These are phyloP conservation scores for Entelexis sorbosivorans DNA, from an alignment of 1,139 yeast genomes.

Conservation along the genomic window DNA sequence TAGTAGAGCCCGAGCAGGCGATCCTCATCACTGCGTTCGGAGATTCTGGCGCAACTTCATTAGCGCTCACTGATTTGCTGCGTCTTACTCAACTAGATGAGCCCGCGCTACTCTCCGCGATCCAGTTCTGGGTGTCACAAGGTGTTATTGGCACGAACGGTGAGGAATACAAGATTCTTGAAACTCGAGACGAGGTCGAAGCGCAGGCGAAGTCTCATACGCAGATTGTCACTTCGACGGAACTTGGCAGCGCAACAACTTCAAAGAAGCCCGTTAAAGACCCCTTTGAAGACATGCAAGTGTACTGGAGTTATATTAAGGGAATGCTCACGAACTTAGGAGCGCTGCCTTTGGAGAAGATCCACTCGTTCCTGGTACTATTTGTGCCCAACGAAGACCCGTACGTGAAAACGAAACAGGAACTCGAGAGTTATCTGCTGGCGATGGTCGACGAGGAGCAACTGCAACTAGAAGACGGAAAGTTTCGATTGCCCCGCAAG, in stretches of 20 bases:
- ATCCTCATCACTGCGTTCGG: slow-evolving; percentile 30
- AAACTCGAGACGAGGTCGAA: slow-evolving; percentile 14
- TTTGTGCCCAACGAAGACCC: slow-evolving; percentile 45
- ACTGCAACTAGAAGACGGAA: slow-evolving; percentile 28
- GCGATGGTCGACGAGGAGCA: slow-evolving; percentile 39
- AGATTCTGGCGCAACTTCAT: neutral
- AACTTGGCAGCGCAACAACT: neutral
- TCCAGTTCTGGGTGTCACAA: slow-evolving; percentile 27
- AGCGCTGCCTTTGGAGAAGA: slow-evolving; percentile 38
- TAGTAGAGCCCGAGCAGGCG: slow-evolving; percentile 63
- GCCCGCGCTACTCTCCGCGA: slow-evolving; percentile 11
- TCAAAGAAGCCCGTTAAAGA: slow-evolving; percentile 25
- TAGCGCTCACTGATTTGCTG: slow-evolving; percentile 13
- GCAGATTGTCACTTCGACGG: slow-evolving; percentile 2
- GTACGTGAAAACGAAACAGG: slow-evolving; percentile 35
- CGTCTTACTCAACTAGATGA: slow-evolving; percentile 14
- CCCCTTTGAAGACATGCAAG: slow-evolving; percentile 31
- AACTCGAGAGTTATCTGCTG: slow-evolving; percentile 35
- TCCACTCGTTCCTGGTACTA: slow-evolving; percentile 44
- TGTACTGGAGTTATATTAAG: slow-evolving; percentile 41
- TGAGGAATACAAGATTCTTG: slow-evolving; percentile 21
- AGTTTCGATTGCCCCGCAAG: slow-evolving; percentile 26
- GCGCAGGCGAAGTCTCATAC: slow-evolving; percentile 23
- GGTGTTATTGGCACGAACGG: slow-evolving; percentile 24
- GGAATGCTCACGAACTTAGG: slow-evolving; percentile 51